Conservation (phyloP, 2,329 filamentous ascomycete species). For the Sporothrix euskadiensis region DNA sequence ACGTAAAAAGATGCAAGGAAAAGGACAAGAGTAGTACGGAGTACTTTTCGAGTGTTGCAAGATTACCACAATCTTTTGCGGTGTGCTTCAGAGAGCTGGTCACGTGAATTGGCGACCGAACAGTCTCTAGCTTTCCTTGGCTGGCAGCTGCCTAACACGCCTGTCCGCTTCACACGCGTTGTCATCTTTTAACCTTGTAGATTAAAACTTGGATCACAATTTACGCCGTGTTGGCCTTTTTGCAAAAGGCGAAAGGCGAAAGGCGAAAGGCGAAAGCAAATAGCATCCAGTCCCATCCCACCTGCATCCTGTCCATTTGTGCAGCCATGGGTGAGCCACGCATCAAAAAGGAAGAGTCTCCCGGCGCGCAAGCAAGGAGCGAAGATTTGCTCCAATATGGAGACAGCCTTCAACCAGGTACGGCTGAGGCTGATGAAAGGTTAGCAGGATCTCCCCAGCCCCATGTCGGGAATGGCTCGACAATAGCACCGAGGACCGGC, state of each 20-base stretch:
- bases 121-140: neutral
- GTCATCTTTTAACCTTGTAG: neutral
- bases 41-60: too few species aligned
- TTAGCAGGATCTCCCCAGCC: constrained; percentile 25
- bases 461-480: neutral
- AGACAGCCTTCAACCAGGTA: constrained; percentile 41
- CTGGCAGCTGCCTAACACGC: neutral
- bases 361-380: constrained; percentile 43
- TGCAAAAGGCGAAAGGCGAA: neutral
- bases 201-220: neutral
- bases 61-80: neutral
- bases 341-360: constrained; percentile 2
- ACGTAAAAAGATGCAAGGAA: too few species aligned
- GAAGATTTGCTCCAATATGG: constrained; percentile 58
- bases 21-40: too few species aligned
- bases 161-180: neutral
- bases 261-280: neutral
- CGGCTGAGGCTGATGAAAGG: constrained; percentile 46
- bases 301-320: neutral
- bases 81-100: neutral
- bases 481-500: neutral
- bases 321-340: constrained; percentile 22
- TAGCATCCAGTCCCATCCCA: neutral
- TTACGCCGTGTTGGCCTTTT: neutral
- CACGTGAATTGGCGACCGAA: neutral